Evolutionary conservation across 129 eudicot genomes (phyloP).

Genomic region (Chrysanthemum makinoi): DNA sequence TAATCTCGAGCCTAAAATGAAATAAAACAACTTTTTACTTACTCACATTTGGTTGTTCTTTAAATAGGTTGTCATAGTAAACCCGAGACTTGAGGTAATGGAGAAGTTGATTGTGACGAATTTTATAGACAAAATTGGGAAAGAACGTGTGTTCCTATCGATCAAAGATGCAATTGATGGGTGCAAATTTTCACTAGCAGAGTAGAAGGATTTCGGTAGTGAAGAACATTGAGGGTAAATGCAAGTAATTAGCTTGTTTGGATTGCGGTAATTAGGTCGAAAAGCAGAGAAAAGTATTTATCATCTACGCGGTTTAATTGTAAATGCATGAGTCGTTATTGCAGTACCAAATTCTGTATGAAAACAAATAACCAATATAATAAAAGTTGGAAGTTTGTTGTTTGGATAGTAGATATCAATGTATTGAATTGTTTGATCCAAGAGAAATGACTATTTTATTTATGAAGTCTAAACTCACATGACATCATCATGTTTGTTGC

Average conservation of each 20-base stretch:
- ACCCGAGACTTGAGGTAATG: constrained; percentile 81
- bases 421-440: not conserved
- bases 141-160: constrained; percentile 57
- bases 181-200: constrained; percentile 46
- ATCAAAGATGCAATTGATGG: constrained; percentile 68
- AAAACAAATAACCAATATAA: constrained; percentile 1
- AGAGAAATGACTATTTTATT: too few relatives aligned
- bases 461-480: too few relatives aligned
- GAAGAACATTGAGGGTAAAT: constrained; percentile 18
- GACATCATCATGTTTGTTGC: too few relatives aligned
- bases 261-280: constrained; percentile 1
- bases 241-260: not conserved
- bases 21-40: not conserved
- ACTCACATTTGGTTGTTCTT: not conserved
- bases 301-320: constrained; percentile 14
- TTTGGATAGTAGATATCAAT: not conserved
- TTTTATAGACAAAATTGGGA: constrained; percentile 68
- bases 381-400: not conserved
- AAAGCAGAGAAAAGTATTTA: not conserved
- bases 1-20: not conserved
- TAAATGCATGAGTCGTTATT: constrained; percentile 13
- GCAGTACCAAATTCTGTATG: constrained; percentile 2
- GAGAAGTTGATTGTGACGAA: constrained; percentile 66
- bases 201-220: constrained; percentile 18
- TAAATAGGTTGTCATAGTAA: constrained; percentile 58